phyloP scores from a whole-genome alignment of 2,329 filamentous ascomycete genomes.

The Ramularia endophylla region DNA sequence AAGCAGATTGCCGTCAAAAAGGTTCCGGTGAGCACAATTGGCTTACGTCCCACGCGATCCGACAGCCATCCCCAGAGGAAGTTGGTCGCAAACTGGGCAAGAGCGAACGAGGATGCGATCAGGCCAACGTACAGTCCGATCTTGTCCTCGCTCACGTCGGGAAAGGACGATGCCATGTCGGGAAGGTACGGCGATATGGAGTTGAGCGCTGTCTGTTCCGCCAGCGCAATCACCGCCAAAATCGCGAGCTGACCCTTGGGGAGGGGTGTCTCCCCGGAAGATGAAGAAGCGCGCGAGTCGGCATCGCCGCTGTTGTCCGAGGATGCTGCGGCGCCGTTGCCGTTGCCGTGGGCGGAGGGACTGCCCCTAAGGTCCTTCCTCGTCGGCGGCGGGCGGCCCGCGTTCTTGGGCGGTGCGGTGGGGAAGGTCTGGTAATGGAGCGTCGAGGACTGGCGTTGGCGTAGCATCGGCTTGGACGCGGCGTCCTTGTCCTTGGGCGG shows the following conservation, averaged over 20 bases:
- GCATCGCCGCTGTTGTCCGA: constrained; percentile 11
- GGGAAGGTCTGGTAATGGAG: constrained; percentile 78
- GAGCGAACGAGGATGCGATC: constrained; percentile 83
- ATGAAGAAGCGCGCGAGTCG: constrained; percentile 11
- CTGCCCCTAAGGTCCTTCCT: constrained; percentile 6
- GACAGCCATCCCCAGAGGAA: constrained; percentile 85
- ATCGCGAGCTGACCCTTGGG: constrained; percentile 77
- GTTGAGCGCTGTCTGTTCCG: constrained; percentile 94
- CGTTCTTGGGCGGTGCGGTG: constrained; percentile 63
- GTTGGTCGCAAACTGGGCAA: constrained; percentile 89
- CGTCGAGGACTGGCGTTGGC: constrained; percentile 42
- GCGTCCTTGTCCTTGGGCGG: too few species aligned
- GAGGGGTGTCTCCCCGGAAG: constrained; percentile 58
- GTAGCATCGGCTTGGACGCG: constrained; percentile 11
- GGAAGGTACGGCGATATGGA: constrained; percentile 94
- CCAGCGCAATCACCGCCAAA: constrained; percentile 79
- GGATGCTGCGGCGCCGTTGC: constrained; percentile 9
- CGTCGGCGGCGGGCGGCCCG: constrained; percentile 46
- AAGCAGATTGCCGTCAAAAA: constrained; percentile 78
- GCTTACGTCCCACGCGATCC: constrained; percentile 73
- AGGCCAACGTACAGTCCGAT: constrained; percentile 85
- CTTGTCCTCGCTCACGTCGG: constrained; percentile 64
- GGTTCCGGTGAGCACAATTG: constrained; percentile 75
- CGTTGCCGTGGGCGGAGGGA: constrained; percentile 6
- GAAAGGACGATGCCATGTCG: constrained; percentile 82